Evolutionary conservation across 352 stramenopile species (phyloP), one percentile per base, ranked within the genome.

Genomic region (Salisapilia sapeloensis): DNA sequence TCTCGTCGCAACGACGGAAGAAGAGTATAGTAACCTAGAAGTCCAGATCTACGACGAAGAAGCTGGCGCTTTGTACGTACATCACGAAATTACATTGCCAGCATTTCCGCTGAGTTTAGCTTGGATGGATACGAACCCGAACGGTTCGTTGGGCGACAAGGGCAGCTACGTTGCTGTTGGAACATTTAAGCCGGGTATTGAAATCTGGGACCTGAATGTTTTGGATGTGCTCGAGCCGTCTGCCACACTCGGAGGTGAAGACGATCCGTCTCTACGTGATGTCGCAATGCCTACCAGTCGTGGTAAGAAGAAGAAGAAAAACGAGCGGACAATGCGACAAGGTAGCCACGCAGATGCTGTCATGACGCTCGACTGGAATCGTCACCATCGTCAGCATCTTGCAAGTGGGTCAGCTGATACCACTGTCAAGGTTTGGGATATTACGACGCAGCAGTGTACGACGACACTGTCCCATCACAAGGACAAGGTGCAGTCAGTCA

Each of bases 121-220:
- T 5, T 97, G 96, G 76, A 93, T 98, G 51, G 89, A 97, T 53
- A 86, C 93, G 28, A 60, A 69, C 23, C 71, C 80, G 0, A 35
- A 76, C 42, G 76, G 76, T 4, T 66, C 72, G 8, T 56, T 89
- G 16, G 69, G 85, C 17, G n/a, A n/a, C n/a, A n/a, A n/a, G n/a
- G 94, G 93, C 22, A 98, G 94, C 62, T 99, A 95, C 50, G 92
- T 97, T 8, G 96, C 96, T 0, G 91, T 99, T n/a, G 96, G 96
- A 21, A 99, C 95, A 10, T 99, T 99, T 57, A 86, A 96, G 44
- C 77, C 95, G 1, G 94, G 82, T n/a, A 99, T 99, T 64, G 96
- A 99, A 60, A 97, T 99, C 53, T 99, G 96, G 95, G 97, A 99
- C 55, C 61, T 99, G 2, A 95, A 99, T 51, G 87, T 99, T 12